Evolutionary conservation across 352 stramenopile genomes (phyloP), one percentile per base, ranked within the genome.

Genomic region (Globisporangium perplexum): DNA sequence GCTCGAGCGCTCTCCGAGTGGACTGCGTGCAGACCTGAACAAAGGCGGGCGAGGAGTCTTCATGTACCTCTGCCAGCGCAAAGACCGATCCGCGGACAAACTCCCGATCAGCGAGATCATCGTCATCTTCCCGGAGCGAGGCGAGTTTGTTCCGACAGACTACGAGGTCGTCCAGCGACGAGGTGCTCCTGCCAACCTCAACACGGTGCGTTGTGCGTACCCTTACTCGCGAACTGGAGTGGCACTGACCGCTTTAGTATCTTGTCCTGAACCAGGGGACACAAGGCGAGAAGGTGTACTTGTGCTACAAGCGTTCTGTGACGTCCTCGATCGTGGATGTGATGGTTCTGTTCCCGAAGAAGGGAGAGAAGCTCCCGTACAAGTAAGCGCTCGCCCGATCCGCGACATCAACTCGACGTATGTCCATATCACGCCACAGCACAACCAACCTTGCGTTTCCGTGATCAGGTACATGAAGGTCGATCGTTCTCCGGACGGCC

Each of bases 351-450:
- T 93, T 90, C 20, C 80, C 84, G 2, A 81, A 77, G 39, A 95
- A 95, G 57, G 83, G 80, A n/a, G 84, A 93, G 38, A 89, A 75
- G 23, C 62, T 89, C 28, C 83, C 82, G 6, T 95, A 92, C 43
- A 79, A 82, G 78, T 95, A 71, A 50, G 55, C 8, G 14, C 6
- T 11, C 4, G 17, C 30, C 42, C 6, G 2, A 47, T 15, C 17
- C 30, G 17, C 17, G 20, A 15, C 14, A 18, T 15, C 17, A 14
- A n/a, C 1, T 12, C 14, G 14, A 17, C 28, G 10, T n/a, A n/a
- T n/a, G n/a, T n/a, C n/a, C n/a, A n/a, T n/a, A n/a, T n/a, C n/a
- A n/a, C n/a, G n/a, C n/a, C n/a, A n/a, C n/a, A n/a, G n/a, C n/a
- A n/a, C n/a, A n/a, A n/a, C n/a, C n/a, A n/a, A n/a, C n/a, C n/a